phyloP scores from a whole-genome alignment of 2,329 filamentous ascomycete genomes.

The Emmonsiellopsis sp. region DNA sequence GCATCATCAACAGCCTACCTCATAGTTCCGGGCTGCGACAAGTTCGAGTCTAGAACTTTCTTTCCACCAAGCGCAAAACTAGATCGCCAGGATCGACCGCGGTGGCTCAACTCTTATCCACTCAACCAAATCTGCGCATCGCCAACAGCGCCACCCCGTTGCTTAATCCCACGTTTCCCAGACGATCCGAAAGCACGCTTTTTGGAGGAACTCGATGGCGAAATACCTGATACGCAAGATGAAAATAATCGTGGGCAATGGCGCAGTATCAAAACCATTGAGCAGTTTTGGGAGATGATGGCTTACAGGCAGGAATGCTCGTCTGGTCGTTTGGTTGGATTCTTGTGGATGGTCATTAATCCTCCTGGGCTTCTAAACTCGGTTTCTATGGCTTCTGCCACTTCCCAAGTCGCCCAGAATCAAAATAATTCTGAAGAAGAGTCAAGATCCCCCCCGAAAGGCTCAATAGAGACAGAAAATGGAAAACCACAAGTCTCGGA shows the following conservation, averaged over 20 bases:
- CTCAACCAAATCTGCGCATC: constrained; percentile 64
- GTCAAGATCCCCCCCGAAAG: not conserved
- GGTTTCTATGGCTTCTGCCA: constrained; percentile 16
- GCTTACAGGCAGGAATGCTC: constrained; percentile 93
- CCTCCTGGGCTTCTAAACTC: constrained; percentile 44
- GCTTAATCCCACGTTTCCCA: constrained; percentile 80
- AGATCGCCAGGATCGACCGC: constrained; percentile 28
- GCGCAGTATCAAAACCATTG: constrained; percentile 72
- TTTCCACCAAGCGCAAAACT: constrained; percentile 49
- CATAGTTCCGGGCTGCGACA: constrained; percentile 76
- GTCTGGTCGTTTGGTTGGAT: constrained; percentile 82
- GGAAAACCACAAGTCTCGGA: not conserved
- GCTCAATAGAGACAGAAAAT: not conserved
- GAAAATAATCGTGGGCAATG: constrained; percentile 58
- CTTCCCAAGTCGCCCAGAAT: not conserved
- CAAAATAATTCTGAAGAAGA: not conserved
- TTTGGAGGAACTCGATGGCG: constrained; percentile 79
- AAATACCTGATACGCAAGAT: constrained; percentile 49
- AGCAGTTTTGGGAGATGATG: constrained; percentile 99
- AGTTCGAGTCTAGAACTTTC: constrained; percentile 70
- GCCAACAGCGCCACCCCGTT: constrained; percentile 64
- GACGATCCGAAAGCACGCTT: constrained; percentile 94
- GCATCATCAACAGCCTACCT: constrained; percentile 63
- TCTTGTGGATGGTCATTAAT: constrained; percentile 81
- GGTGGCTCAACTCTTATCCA: constrained; percentile 56